Conservation (phyloP, 2,329 filamentous ascomycete species). For the Rhynchosporium secalis region DNA sequence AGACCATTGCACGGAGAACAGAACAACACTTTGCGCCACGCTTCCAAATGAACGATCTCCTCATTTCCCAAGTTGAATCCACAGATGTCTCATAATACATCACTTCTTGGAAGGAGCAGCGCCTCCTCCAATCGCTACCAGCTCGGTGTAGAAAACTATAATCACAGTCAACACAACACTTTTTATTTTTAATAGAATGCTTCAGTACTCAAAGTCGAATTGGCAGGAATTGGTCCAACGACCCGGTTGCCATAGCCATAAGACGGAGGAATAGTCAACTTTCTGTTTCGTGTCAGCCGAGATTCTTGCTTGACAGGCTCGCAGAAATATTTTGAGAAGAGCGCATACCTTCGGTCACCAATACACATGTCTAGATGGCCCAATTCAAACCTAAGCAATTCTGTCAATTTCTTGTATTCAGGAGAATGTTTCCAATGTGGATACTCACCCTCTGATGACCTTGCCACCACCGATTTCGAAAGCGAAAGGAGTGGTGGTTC, state of each 20-base stretch:
- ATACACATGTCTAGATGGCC: slow-evolving; percentile 18
- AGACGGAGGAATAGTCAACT: slow-evolving; percentile 12
- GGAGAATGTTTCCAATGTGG: background rate
- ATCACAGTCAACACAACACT: background rate
- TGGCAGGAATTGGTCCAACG: slow-evolving; percentile 18
- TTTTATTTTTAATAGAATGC: too few relatives aligned
- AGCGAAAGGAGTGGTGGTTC: slow-evolving; percentile 10
- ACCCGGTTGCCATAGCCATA: slow-evolving; percentile 14
- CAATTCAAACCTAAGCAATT: slow-evolving; percentile 2
- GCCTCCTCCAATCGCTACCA: slow-evolving; percentile 2
- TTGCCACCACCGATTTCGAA: slow-evolving; percentile 12
- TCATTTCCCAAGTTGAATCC: too few relatives aligned
- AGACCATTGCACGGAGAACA: too few relatives aligned
- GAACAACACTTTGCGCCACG: too few relatives aligned
- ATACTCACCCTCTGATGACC: slow-evolving; percentile 14
- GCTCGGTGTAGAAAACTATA: slow-evolving; percentile 11
- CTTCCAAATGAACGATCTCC: too few relatives aligned
- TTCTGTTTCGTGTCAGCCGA: background rate
- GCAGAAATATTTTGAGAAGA: background rate
- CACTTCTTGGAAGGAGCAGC: background rate
- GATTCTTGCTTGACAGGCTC: background rate
- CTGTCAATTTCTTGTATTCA: background rate
- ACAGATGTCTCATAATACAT: too few relatives aligned
- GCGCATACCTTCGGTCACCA: slow-evolving; percentile 12
- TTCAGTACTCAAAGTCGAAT: slow-evolving; percentile 16